A percentile compares a stretch with the other conserved stretches of the same genome.
Evolutionary conservation across 345 rosid genomes (phyloP).

Genomic region (Turritis glabra): DNA sequence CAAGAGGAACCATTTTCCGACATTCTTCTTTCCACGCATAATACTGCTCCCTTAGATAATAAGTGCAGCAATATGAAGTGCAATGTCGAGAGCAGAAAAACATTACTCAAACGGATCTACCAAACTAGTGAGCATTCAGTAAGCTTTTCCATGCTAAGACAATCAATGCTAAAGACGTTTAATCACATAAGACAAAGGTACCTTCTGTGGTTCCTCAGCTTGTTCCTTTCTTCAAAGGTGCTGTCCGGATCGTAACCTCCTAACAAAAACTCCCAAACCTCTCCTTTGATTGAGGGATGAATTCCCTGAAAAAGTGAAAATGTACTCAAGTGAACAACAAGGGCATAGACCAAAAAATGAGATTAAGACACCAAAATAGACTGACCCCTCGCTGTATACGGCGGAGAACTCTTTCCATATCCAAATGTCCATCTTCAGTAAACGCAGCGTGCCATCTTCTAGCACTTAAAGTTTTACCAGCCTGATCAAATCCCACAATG

Average conservation of each 20-base stretch:
- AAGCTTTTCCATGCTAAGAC: background rate
- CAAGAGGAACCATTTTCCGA: conserved; percentile 63
- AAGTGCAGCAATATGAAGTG: conserved; percentile 18
- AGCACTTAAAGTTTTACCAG: conserved; percentile 84
- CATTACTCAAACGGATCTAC: background rate
- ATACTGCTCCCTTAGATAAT: conserved; percentile 72
- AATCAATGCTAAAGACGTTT: background rate
- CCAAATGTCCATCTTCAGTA: conserved; percentile 77
- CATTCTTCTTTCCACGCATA: conserved; percentile 77
- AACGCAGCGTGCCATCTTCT: conserved; percentile 91
- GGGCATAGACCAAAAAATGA: background rate
- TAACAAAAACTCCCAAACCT: conserved; percentile 88
- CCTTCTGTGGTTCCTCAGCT: conserved; percentile 72
- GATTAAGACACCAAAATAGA: background rate
- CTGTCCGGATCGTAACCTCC: conserved; percentile 93
- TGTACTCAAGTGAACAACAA: conserved; percentile 32
- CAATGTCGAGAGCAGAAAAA: conserved; percentile 4
- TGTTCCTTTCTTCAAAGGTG: conserved; percentile 64
- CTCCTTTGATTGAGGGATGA: conserved; percentile 86
- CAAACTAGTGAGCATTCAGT: background rate
- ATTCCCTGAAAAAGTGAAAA: conserved; percentile 61
- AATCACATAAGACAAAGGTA: conserved; percentile 33
- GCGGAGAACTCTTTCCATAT: conserved; percentile 76
- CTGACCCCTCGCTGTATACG: conserved; percentile 88
- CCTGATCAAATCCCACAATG: conserved; percentile 40